Conservation (phyloP, 306 rosid genomes). For the Gastrolobium villosum region DNA sequence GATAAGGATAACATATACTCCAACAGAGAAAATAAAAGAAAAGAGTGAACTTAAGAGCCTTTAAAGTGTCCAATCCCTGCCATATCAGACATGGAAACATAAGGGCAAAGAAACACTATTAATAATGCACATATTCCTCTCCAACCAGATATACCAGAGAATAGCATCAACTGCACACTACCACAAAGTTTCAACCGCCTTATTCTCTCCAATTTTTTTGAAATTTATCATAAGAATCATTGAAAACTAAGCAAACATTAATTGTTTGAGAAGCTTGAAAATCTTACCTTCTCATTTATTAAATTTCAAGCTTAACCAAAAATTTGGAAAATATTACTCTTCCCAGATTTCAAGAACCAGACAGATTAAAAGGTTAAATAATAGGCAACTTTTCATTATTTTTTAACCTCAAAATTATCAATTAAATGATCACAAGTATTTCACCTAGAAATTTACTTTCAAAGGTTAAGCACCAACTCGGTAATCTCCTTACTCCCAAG, state of each 20-base stretch:
- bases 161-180: background rate
- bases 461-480: background rate
- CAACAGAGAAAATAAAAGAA: background rate
- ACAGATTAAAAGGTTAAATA: background rate
- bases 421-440: background rate
- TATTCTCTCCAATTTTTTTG: background rate
- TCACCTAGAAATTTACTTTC: background rate
- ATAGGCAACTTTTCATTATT: constrained; percentile 3
- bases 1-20: background rate
- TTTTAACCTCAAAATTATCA: background rate
- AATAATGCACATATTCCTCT: constrained; percentile 3
- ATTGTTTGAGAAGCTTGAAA: background rate
- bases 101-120: background rate
- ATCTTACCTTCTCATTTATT: background rate
- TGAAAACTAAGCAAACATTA: background rate
- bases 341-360: constrained; percentile 25
- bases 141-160: constrained; percentile 1
- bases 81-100: background rate
- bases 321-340: background rate
- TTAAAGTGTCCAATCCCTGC: background rate
- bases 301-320: background rate
- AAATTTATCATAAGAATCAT: background rate
- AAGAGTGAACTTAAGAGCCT: background rate
- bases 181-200: background rate
- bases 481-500: constrained; percentile 20